Conservation (phyloP, 176 grass and related monocot genomes). For the Oryza glumipatula region DNA sequence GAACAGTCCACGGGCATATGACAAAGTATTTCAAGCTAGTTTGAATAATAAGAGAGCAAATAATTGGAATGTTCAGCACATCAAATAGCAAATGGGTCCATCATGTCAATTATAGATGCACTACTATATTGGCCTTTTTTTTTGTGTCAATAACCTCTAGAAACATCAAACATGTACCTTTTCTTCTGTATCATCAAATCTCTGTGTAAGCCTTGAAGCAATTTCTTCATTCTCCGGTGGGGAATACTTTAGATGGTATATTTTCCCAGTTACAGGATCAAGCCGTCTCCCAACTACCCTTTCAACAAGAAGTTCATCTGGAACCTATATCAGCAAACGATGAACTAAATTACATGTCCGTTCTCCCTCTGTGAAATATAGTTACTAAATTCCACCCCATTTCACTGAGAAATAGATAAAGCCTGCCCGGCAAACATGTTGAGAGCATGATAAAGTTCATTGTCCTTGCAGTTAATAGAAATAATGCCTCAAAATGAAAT, state of each 20-base stretch:
- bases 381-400: slow-evolving; percentile 8
- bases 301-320: slow-evolving; percentile 82
- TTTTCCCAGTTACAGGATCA: slow-evolving; percentile 93
- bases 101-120: slow-evolving; percentile 11
- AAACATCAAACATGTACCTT: slow-evolving; percentile 61
- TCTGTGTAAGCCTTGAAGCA: slow-evolving; percentile 80
- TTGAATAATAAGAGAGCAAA: neutral
- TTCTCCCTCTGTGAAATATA: neutral
- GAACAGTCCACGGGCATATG: neutral
- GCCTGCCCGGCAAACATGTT: neutral
- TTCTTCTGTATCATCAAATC: slow-evolving; percentile 98
- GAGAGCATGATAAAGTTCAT: neutral
- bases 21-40: slow-evolving; percentile 14
- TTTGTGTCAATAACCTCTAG: neutral
- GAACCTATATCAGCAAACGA: slow-evolving; percentile 57
- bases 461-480: neutral
- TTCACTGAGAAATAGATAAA: slow-evolving; percentile 10
- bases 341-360: slow-evolving; percentile 5
- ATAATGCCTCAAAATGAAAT: neutral
- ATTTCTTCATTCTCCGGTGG: slow-evolving; percentile 97
- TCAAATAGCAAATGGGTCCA: slow-evolving; percentile 17
- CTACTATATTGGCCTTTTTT: neutral
- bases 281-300: slow-evolving; percentile 88
- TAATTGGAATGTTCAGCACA: neutral
- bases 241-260: slow-evolving; percentile 96